Evolutionary conservation across 75 land plant genomes (phyloP), one percentile per base, ranked within the genome.

Genomic region (Selaginella tamariscina): DNA sequence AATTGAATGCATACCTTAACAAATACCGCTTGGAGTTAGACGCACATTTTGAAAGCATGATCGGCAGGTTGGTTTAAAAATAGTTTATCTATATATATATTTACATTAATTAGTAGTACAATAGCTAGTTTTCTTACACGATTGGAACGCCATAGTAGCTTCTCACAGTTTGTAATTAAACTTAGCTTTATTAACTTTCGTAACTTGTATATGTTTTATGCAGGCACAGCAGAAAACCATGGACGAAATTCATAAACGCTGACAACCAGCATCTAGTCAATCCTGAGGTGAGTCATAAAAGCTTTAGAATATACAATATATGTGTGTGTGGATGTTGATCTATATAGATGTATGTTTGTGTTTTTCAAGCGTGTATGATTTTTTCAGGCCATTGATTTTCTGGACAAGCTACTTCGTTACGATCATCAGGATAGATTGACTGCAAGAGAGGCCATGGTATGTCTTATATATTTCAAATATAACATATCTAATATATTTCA

Each of bases 301-400:
- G 65, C 9, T 27, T 0, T 21, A 68, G 2, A 2, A 20, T 2
- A n/a, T 20, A 27, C 23, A 22, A 2, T 27, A 29, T 65, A 11
- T 29, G 20, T 65, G 2, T 33, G 5, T 29, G 20, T 65, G 9
- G 26, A 18, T 29, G 13, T 31, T 29, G 28, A 39, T 24, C 2
- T 24, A 26, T 18, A 67, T 11, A 15, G 18, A n/a, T 13, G 27
- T 39, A 55, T 24, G 13, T 20, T 29, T 27, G 1, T 1, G 11
- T 31, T 1, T 0, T 28, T 23, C 1, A 49, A 55, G 30, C 22
- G 21, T 27, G 0, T 29, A 32, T 73, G 72, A n/a, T n/a, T n/a
- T n/a, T n/a, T n/a, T n/a, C 85, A 91, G 94, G 96, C 96, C 0
- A 72, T 91, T 64, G 94, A 91, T 80, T 91, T 88, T 78, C 84